Evolutionary conservation across 768 basidiomycete species (phyloP), one percentile per base, ranked within the genome.

Genomic region (Suillus tomentosus): DNA sequence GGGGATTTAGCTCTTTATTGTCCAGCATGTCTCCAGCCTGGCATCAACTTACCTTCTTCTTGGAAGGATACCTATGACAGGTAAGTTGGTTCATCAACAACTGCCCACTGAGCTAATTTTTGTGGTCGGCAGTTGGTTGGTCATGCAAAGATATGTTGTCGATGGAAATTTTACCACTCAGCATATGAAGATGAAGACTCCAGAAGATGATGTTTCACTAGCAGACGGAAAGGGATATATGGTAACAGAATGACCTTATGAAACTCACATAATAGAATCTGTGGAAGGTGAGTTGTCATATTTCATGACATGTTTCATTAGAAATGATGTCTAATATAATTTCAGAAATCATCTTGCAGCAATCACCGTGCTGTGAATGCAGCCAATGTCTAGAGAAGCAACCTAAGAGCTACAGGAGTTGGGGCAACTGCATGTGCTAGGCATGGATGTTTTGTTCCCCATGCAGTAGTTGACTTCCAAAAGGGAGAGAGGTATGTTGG

Each of bases 361-460:
- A 67, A 69, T 50, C 62, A 27, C 27, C 3, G 27, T 27, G 27
- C 27, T 27, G 27, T 27, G 27, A 27, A 27, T 27, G 27, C 27
- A 27, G 27, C 27, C 27, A 27, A 27, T 27, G 27, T 27, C 27
- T 2, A 27, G 27, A 27, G 27, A 27, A 27, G 27, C 27, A 27
- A 27, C 27, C 27, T 73, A 2, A 67, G 70, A 55, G 65, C 65
- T 13, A 74, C 73, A 19, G 73, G 76, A 8, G 68, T 77, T 37
- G 76, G 75, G 7, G 75, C 74, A 8, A 64, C 65, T 60, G 74
- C 73, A 4, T 78, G 74, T 65, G 71, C 70, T 10, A 48, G 70
- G 1, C 77, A 79, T 69, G 76, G 75, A 1, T 75, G 67, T 37
- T 77, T 74, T 65, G 63, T 70, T 11, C 75, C 76, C 19, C 70